phyloP scores from a whole-genome alignment of 2,329 filamentous ascomycete species.

The Setomelanomma holmii region DNA sequence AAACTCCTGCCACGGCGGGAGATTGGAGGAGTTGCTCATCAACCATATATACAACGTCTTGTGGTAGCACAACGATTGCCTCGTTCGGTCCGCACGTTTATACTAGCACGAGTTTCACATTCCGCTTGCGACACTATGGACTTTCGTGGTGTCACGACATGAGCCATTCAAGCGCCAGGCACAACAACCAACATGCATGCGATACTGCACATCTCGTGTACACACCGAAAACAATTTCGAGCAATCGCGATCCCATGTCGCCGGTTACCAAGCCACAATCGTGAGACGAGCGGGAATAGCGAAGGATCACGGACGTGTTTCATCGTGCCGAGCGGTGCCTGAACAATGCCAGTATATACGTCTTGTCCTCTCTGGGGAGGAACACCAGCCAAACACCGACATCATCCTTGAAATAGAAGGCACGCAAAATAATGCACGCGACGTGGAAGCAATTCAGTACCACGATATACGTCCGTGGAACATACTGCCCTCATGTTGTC shows the following conservation, averaged over 20 bases:
- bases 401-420: neutral
- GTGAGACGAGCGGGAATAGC: slow-evolving; percentile 30
- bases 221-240: slow-evolving; percentile 1
- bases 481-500: too few relatives aligned
- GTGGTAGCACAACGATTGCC: neutral
- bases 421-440: neutral
- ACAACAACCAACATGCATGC: slow-evolving; percentile 4
- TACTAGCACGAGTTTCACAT: too few relatives aligned
- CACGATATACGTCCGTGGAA: neutral
- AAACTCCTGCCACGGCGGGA: slow-evolving; percentile 9
- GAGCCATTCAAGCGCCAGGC: too few relatives aligned
- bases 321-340: slow-evolving; percentile 26
- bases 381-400: slow-evolving; percentile 13
- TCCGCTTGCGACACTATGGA: too few relatives aligned
- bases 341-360: slow-evolving; percentile 16
- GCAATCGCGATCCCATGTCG: slow-evolving; percentile 2
- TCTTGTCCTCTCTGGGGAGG: slow-evolving; percentile 14
- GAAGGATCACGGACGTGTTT: slow-evolving; percentile 26
- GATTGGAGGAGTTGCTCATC: slow-evolving; percentile 15
- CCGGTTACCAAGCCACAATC: slow-evolving; percentile 14
- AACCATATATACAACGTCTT: neutral
- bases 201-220: neutral
- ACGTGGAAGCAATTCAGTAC: neutral
- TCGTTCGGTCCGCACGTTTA: neutral
- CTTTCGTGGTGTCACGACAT: too few relatives aligned